Base-by-base conservation (phyloP, 164 flowering plant species). In the Annona squamosa region DNA sequence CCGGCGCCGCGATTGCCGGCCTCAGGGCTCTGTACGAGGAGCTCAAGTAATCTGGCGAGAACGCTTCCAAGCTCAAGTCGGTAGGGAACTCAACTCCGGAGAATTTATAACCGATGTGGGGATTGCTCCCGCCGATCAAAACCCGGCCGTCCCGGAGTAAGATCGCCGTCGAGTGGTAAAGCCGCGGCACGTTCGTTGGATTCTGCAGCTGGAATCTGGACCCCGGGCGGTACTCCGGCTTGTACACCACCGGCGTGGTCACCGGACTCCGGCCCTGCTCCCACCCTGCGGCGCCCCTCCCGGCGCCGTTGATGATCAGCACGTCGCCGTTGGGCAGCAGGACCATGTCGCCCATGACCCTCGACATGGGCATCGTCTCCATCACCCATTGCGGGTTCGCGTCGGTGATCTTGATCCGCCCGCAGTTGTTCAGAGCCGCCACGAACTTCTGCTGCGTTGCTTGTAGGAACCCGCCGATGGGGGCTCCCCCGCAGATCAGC, bases 281-380 rank as follows among this genome's bases (percentile, higher is more conserved):
- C 88, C 87, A 86, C 4, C 87, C 87, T 1, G 89, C 89, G 1
- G 85, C 73, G 3, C 91, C 91, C 4, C 77, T 46, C 2, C 72
- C 46, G 5, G 75, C 91, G 1, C 91, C 91, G 65, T 87, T 87
- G 4, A 87, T 77, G 26, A 86, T 82, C 73, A 87, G 71, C 41
- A 87, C 83, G 9, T 84, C 57, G 1, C 86, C 88, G 61, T 80
- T 80, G 0, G 91, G 91, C 3, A 87, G 79, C 45, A 86, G 26
- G 3, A 84, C 56, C 91, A 87, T 87, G 79, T 87, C 91, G 1
- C 89, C 86, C 89, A 87, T 86, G 46, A 77, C 84, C 26, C 91
- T 79, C 7, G 82, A 61, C 10, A 69, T 0, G 7, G 89, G 89
- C 91, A 86, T 87, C 12, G 82, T 81, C 80, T 87, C 91, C 83